Conservation (phyloP, 768 basidiomycete genomes). For the Lactarius sp. region DNA sequence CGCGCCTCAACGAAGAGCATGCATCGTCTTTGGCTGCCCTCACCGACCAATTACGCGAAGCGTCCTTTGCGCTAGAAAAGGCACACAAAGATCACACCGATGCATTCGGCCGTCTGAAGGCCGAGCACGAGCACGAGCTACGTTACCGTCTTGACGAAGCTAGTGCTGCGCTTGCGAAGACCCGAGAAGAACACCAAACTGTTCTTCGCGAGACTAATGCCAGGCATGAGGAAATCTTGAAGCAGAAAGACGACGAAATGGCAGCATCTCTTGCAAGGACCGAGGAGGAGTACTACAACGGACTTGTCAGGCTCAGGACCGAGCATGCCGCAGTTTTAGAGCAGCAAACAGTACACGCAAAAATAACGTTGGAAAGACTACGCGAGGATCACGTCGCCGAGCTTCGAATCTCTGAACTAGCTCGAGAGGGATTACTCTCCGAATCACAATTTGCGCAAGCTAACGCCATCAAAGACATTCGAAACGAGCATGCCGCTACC, state of each 20-base stretch:
- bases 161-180: slow-evolving; percentile 42
- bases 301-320: slow-evolving; percentile 66
- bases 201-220: slow-evolving; percentile 43
- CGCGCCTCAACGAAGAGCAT: slow-evolving; percentile 48
- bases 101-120: slow-evolving; percentile 50
- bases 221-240: slow-evolving; percentile 53
- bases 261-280: slow-evolving; percentile 57
- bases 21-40: slow-evolving; percentile 35
- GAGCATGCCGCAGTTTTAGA: slow-evolving; percentile 67
- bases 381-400: slow-evolving; percentile 73
- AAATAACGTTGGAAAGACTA: slow-evolving; percentile 61
- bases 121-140: slow-evolving; percentile 39
- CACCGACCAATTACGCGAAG: slow-evolving; percentile 32
- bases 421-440: slow-evolving; percentile 66
- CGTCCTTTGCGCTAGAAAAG: slow-evolving; percentile 32
- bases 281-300: slow-evolving; percentile 79
- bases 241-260: slow-evolving; percentile 57
- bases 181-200: slow-evolving; percentile 49
- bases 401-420: slow-evolving; percentile 68
- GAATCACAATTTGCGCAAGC: slow-evolving; percentile 69
- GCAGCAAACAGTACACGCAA: slow-evolving; percentile 53
- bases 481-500: slow-evolving; percentile 66
- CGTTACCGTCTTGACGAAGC: slow-evolving; percentile 52
- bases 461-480: slow-evolving; percentile 56
- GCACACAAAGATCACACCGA: slow-evolving; percentile 54